Conservation (phyloP, 495 filamentous ascomycete species). For the Chaetomium cochliodes region DNA sequence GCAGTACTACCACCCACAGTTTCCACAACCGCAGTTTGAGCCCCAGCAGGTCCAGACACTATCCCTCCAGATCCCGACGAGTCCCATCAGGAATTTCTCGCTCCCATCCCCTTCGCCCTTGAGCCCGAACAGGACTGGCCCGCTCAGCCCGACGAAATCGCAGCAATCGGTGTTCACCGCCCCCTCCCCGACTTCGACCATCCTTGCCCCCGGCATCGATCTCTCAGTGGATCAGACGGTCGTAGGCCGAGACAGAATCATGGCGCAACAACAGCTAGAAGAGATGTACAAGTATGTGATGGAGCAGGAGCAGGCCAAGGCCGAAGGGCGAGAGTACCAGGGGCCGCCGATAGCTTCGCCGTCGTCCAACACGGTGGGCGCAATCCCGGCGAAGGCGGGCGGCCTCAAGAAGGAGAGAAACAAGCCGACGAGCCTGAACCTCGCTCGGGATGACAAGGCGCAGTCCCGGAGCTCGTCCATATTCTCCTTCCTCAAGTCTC, state of each 20-base stretch:
- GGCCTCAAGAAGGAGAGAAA: slow-evolving; percentile 36
- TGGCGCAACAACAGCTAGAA: slow-evolving; percentile 77
- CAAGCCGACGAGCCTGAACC: slow-evolving; percentile 50
- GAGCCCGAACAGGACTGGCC: slow-evolving; percentile 36
- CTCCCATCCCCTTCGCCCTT: slow-evolving; percentile 33
- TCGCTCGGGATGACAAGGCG: slow-evolving; percentile 41
- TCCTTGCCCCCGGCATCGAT: slow-evolving; percentile 42
- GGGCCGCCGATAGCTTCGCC: slow-evolving; percentile 34
- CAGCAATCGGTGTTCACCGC: slow-evolving; percentile 53
- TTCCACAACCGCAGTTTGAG: background rate
- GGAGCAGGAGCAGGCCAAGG: slow-evolving; percentile 76
- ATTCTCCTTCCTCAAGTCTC: slow-evolving; percentile 53
- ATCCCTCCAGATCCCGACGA: slow-evolving; percentile 30
- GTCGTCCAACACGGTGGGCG: slow-evolving; percentile 36
- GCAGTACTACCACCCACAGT: background rate
- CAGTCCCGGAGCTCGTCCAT: slow-evolving; percentile 53
- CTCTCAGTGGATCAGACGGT: slow-evolving; percentile 68
- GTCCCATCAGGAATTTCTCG: slow-evolving; percentile 48
- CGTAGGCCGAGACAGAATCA: slow-evolving; percentile 66
- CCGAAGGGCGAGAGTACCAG: slow-evolving; percentile 42
- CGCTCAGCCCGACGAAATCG: slow-evolving; percentile 46
- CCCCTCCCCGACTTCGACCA: slow-evolving; percentile 47
- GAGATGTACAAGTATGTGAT: slow-evolving; percentile 88
- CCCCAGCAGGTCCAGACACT: slow-evolving; percentile 10
- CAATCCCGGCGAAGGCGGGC: slow-evolving; percentile 22